These are phyloP conservation scores for Glonium stellatum DNA, from an alignment of 495 filamentous ascomycete genomes.

Conservation along the genomic window DNA sequence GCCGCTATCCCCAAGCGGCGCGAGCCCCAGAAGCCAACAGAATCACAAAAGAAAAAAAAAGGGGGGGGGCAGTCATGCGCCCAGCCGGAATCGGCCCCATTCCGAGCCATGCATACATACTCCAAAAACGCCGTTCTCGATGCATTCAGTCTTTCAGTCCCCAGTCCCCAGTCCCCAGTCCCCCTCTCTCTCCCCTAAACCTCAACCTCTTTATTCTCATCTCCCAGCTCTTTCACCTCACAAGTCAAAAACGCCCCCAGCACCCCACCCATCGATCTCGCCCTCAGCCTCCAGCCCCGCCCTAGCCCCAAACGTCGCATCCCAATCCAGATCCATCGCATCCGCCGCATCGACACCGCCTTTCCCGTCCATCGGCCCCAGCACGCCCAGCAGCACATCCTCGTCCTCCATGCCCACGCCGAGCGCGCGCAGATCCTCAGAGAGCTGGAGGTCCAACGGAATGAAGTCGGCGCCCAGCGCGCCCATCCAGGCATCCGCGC, in stretches of 20 bases:
- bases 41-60: too few relatives aligned
- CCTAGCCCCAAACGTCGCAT: not conserved
- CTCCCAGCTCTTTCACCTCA: too few relatives aligned
- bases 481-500: conserved; percentile 13
- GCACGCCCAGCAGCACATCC: not conserved
- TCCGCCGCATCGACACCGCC: not conserved
- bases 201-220: too few relatives aligned
- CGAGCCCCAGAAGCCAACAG: too few relatives aligned
- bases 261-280: not conserved
- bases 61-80: too few relatives aligned
- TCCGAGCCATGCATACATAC: too few relatives aligned
- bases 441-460: conserved; percentile 15
- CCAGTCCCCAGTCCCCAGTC: too few relatives aligned
- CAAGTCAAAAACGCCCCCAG: not conserved
- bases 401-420: conserved; percentile 19
- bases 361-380: not conserved
- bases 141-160: too few relatives aligned
- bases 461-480: conserved; percentile 6
- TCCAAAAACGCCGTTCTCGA: too few relatives aligned
- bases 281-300: not conserved
- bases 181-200: too few relatives aligned
- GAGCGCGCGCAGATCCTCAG: conserved; percentile 13
- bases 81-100: too few relatives aligned
- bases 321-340: not conserved
- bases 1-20: too few relatives aligned